Conservation (phyloP, 495 filamentous ascomycete species). For the Podospora pseudocomata region DNA sequence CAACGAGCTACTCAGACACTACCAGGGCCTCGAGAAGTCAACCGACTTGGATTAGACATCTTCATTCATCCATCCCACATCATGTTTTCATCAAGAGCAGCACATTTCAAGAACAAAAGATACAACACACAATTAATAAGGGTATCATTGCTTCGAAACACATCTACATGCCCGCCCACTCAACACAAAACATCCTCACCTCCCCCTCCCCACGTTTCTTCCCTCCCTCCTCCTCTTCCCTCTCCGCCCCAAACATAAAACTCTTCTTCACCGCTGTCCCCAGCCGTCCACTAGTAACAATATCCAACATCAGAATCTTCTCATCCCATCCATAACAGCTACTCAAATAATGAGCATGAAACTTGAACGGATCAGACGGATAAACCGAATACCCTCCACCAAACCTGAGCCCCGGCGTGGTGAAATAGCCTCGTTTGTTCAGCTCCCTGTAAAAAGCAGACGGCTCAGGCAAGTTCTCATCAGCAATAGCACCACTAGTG, state of each 20-base stretch:
- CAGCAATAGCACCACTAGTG: constrained; percentile 19
- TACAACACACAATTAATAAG: background rate
- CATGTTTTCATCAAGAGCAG: constrained; percentile 33
- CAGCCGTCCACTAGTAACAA: constrained; percentile 80
- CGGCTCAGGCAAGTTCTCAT: constrained; percentile 44
- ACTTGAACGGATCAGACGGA: constrained; percentile 89
- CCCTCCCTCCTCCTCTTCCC: background rate
- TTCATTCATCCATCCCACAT: too few relatives aligned
- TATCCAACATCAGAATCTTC: constrained; percentile 73
- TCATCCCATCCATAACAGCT: constrained; percentile 79
- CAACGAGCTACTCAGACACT: too few relatives aligned
- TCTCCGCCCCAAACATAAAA: constrained; percentile 73
- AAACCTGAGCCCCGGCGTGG: constrained; percentile 88
- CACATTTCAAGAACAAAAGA: constrained; percentile 29
- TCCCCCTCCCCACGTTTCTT: constrained; percentile 6
- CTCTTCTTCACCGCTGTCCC: constrained; percentile 96
- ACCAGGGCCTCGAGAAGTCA: too few relatives aligned
- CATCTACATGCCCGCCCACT: constrained; percentile 36
- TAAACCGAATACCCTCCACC: constrained; percentile 93
- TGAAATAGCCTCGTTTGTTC: constrained; percentile 75
- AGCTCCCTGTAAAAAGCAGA: constrained; percentile 68
- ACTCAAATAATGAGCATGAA: constrained; percentile 88
- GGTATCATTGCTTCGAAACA: background rate
- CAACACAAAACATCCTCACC: constrained; percentile 34
- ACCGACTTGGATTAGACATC: too few relatives aligned